Conservation (phyloP, 2,329 filamentous ascomycete genomes). For the Teratosphaeria gauchensis region DNA sequence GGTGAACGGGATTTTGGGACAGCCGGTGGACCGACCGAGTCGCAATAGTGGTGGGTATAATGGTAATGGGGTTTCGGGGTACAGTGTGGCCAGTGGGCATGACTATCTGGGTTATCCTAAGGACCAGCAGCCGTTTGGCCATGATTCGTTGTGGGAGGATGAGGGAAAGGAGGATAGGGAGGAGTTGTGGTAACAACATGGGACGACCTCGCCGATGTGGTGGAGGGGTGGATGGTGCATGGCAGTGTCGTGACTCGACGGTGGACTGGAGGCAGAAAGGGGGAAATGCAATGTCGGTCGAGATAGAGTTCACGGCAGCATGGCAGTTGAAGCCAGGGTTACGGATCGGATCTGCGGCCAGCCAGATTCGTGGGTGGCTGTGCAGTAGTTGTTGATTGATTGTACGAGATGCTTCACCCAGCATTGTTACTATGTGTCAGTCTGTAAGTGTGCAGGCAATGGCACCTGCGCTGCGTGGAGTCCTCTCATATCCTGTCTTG, state of each 20-base stretch:
- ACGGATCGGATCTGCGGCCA: neutral
- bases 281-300: neutral
- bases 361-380: neutral
- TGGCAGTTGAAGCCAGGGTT: neutral
- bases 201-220: too few species aligned
- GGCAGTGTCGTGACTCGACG: too few species aligned
- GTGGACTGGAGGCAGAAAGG: too few species aligned
- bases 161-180: conserved; percentile 15
- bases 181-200: conserved; percentile 20
- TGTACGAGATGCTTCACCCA: neutral
- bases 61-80: conserved; percentile 9
- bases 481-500: neutral
- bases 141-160: conserved; percentile 22
- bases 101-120: conserved; percentile 27
- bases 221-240: too few species aligned
- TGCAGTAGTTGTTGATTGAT: neutral
- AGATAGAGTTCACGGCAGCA: neutral
- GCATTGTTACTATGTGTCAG: neutral
- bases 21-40: neutral
- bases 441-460: neutral
- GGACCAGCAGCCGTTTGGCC: conserved; percentile 17
- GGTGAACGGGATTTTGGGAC: conserved; percentile 9
- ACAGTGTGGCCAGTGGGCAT: conserved; percentile 24
- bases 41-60: neutral
- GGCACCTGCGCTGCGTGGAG: too few species aligned